Base-by-base conservation (phyloP, 805 yeast species). In the Wickerhamomyces bovis region DNA sequence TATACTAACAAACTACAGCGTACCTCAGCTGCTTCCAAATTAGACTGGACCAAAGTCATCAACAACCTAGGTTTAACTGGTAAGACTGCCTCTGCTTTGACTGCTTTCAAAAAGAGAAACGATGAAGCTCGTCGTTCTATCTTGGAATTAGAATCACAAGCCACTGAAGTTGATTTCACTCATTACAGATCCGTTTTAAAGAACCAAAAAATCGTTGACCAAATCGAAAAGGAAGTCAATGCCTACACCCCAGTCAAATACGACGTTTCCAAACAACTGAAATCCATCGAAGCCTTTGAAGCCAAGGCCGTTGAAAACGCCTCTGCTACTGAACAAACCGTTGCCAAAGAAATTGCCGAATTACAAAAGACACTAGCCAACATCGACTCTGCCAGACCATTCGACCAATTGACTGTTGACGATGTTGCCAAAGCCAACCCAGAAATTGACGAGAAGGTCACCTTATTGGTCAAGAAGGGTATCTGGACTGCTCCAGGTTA, bases 401-500 rank as follows among this genome's bases (percentile, higher is more conserved):
- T 94, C 65, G 97, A 89, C 68, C 90, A 94, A 75, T 83, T 94
- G 69, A 92, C 97, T 46, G 90, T 92, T 53, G 97, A 89, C 54
- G 99, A 94, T 61, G 86, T 94, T 58, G 84, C 84, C 63, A 81
- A 81, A 77, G 98, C 97, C 55, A 87, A 94, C 76, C 98, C 99
- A 62, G 98, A 94, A 70, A 84, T 94, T 68, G 96, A 92, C 67
- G 90, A 87, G 61, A 94, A 94, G 85, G 96, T 90, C 60, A 78
- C 75, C 64, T 89, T 89, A 75, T 84, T 92, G 94, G 89, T 94
- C 63, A 81, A 84, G 80, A 84, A 90, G 78, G 96, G 97, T 73
- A 86, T 86, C 77, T 90, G 96, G 95, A 88, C 87, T 66, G 95
- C 90, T 60, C 98, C 98, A 63, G 96, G 97, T 63, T 94, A 94